Conservation (phyloP, 2,329 filamentous ascomycete genomes). For the Fonsecaea pugnacius region DNA sequence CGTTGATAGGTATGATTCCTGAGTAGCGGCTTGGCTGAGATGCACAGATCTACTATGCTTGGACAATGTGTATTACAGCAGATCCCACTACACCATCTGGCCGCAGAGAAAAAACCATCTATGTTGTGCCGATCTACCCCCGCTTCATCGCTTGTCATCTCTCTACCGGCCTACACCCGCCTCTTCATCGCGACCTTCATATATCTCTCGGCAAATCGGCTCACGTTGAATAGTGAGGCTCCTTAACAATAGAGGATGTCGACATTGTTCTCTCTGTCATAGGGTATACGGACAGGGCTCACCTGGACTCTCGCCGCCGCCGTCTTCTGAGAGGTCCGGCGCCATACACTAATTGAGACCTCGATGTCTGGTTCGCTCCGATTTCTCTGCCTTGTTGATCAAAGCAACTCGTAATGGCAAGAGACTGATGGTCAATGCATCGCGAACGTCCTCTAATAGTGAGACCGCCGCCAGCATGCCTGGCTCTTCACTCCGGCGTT, state of each 20-base stretch:
- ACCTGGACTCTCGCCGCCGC: background rate
- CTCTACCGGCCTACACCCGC: background rate
- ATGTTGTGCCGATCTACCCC: no score
- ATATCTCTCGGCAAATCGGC: background rate
- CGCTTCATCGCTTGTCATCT: no score
- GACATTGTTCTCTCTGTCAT: background rate
- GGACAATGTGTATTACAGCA: no score
- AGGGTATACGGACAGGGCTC: background rate
- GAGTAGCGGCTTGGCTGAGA: no score
- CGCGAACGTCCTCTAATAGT: background rate
- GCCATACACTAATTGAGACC: background rate
- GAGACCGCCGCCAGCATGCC: background rate
- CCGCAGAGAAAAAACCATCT: no score
- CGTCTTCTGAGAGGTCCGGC: background rate
- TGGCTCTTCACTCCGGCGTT: background rate
- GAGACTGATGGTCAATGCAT: background rate
- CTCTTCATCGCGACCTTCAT: background rate
- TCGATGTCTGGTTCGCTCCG: background rate
- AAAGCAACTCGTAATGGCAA: background rate
- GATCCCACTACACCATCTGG: no score
- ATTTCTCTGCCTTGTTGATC: background rate
- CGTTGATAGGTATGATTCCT: no score
- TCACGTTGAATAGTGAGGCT: background rate
- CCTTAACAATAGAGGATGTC: background rate
- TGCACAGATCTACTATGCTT: no score